Evolutionary conservation across 768 basidiomycete species (phyloP).

Genomic region (Cystofilobasidium ferigula): DNA sequence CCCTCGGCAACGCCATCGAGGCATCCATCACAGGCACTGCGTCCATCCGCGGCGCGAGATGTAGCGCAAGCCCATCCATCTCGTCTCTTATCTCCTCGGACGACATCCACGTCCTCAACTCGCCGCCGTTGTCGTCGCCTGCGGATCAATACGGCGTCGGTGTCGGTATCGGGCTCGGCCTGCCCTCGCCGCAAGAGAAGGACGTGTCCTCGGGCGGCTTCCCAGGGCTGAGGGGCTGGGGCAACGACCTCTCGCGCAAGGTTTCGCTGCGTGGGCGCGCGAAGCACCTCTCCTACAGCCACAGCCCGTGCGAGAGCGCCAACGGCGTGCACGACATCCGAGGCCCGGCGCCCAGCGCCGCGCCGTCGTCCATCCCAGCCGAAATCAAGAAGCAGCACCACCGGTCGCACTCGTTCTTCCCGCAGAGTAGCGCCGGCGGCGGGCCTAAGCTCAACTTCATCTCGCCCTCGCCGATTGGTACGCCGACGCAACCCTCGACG

Average conservation of each 20-base stretch:
- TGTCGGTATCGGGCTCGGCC: constrained; percentile 11
- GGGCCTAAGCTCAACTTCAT: background rate
- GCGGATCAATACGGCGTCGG: background rate
- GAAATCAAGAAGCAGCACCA: background rate
- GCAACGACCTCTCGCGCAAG: constrained; percentile 22
- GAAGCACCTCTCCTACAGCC: background rate
- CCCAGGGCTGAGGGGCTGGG: constrained; percentile 18
- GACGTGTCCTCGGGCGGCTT: background rate
- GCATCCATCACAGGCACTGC: constrained; percentile 25
- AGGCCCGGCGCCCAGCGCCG: background rate
- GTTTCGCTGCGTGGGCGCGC: background rate
- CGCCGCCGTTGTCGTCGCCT: background rate
- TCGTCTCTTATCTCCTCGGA: constrained; percentile 13
- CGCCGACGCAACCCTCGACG: background rate
- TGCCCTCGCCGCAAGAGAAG: background rate
- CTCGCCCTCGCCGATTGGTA: background rate
- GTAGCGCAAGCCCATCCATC: constrained; percentile 2
- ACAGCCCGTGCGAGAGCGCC: constrained; percentile 13
- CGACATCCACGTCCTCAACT: constrained; percentile 14
- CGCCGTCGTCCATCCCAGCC: background rate
- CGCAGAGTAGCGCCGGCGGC: background rate
- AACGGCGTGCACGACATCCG: background rate
- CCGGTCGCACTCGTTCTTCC: background rate
- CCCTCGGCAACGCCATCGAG: constrained; percentile 22
- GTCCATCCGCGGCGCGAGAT: constrained; percentile 13